Base-by-base conservation (phyloP, 2,329 filamentous ascomycete species). In the Furcasterigmium furcatum region DNA sequence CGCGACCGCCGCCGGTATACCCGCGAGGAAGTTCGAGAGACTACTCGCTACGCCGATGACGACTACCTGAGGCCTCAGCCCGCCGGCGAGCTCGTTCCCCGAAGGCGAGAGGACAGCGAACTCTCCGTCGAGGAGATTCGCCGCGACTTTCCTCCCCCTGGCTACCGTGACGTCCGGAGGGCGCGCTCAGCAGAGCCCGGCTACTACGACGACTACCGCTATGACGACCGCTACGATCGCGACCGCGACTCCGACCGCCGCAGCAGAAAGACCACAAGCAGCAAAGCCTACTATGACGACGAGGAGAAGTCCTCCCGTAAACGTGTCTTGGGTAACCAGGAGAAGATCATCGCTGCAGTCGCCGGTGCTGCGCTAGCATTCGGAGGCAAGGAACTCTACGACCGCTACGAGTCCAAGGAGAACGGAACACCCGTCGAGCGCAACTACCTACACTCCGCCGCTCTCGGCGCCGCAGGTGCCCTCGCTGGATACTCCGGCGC, bases 131-230 rank as follows among this genome's bases (percentile, higher is more conserved):
- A 96, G 68, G 88, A 95, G 67, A 82, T 95, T 49, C 82, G 82
- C 52, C 84, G 90, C 54, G 88, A 95, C 55, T 95, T 95, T 58
- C 88, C 88, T 25, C 88, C 89, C 7, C 85, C 84, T 6, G 82
- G 77, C 30, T 71, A 73, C 49, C 63, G 65, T 45, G 78, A 79
- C 49, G 58, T 76, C 30, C 77, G 80, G 54, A 79, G 85, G 47
- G 73, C 84, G 55, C 78, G 83, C 56, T 88, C 85, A 7, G 78
- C 77, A 46, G 84, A 84, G 46, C 73, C 77, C 38, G 69, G 71
- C 49, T 78, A 84, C 61, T 78, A 84, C 46, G 79, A 70, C 44
- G 49, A 71, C 38, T 70, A 72, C 43, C 65, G 68, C 44, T 76
- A 74, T 58, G 62, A 62, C 46, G 67, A 71, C 47, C 68, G 74